These are phyloP conservation scores for Phytophthora multivora DNA, from an alignment of 352 stramenopile genomes.

Conservation along the genomic window DNA sequence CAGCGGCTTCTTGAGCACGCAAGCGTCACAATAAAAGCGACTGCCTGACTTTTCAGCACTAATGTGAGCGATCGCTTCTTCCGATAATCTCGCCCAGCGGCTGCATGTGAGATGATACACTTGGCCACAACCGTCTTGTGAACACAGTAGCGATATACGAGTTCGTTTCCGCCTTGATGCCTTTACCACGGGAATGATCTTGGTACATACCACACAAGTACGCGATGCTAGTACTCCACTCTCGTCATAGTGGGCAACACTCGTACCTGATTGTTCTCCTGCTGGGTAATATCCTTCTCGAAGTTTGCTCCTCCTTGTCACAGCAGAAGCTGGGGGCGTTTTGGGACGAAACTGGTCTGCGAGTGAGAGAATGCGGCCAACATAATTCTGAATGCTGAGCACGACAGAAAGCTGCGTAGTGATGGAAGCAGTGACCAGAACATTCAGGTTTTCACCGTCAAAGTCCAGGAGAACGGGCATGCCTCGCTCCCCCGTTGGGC, in stretches of 20 bases:
- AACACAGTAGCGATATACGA: slow-evolving; percentile 46
- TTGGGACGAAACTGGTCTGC: slow-evolving; percentile 51
- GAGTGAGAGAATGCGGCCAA: slow-evolving; percentile 39
- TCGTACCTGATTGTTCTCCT: slow-evolving; percentile 29
- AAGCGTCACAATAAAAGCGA: slow-evolving; percentile 59
- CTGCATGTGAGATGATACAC: slow-evolving; percentile 72
- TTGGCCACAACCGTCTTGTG: slow-evolving; percentile 55
- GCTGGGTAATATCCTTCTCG: neutral
- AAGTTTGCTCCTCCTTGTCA: slow-evolving; percentile 3
- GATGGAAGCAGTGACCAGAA: slow-evolving; percentile 58
- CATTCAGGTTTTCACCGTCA: slow-evolving; percentile 57
- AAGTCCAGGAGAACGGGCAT: slow-evolving; percentile 56
- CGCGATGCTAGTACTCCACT: slow-evolving; percentile 51
- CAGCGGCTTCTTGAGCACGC: slow-evolving; percentile 34
- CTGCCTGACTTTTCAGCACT: slow-evolving; percentile 9
- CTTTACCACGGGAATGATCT: slow-evolving; percentile 52
- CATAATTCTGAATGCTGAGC: slow-evolving; percentile 68
- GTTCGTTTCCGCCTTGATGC: slow-evolving; percentile 13
- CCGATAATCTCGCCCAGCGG: slow-evolving; percentile 53
- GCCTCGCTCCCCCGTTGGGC: slow-evolving; percentile 49
- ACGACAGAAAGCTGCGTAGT: slow-evolving; percentile 51
- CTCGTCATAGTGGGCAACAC: slow-evolving; percentile 60
- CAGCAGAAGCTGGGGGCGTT: slow-evolving; percentile 18
- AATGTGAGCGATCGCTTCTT: slow-evolving; percentile 21
- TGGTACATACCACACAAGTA: slow-evolving; percentile 58